Evolutionary conservation across 2,329 filamentous ascomycete genomes (phyloP).

Genomic region (Pezicula carpinea): DNA sequence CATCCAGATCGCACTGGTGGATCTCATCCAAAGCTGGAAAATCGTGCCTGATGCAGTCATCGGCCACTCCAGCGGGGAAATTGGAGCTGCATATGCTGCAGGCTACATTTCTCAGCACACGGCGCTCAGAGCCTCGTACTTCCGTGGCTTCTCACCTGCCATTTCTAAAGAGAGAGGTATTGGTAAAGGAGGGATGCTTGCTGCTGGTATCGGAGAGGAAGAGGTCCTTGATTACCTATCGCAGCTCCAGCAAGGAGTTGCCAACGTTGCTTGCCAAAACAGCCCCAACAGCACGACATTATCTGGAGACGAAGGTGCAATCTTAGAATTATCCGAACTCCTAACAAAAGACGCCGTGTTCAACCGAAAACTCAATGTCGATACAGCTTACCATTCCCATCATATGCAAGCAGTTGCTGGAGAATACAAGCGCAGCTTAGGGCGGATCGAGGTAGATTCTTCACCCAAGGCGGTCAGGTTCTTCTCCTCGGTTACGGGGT

Average conservation of each 20-base stretch:
- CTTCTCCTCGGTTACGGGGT: conserved; percentile 7
- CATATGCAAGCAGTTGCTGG: conserved; percentile 29
- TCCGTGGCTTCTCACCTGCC: conserved; percentile 22
- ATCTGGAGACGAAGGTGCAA: conserved; percentile 24
- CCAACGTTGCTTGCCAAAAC: conserved; percentile 19
- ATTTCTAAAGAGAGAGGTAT: not conserved
- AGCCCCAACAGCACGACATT: conserved; percentile 28
- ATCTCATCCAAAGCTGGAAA: conserved; percentile 20
- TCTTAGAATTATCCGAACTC: conserved; percentile 6
- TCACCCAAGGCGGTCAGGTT: conserved; percentile 2
- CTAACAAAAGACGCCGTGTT: conserved; percentile 29
- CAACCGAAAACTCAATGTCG: conserved; percentile 29
- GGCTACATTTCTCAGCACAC: conserved; percentile 18
- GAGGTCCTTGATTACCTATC: conserved; percentile 13
- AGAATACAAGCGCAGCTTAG: not conserved
- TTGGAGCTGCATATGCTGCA: conserved; percentile 21
- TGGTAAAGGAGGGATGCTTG: conserved; percentile 39
- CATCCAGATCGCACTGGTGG: conserved; percentile 30
- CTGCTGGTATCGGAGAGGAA: conserved; percentile 30
- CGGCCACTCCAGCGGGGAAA: conserved; percentile 23
- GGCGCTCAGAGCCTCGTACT: conserved; percentile 22
- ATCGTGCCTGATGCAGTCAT: conserved; percentile 15
- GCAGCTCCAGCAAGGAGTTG: not conserved
- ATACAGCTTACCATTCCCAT: conserved; percentile 36
- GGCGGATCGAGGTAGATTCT: not conserved